These are phyloP conservation scores for Phaeoacremonium minimum DNA, from an alignment of 2,329 filamentous ascomycete genomes.

Conservation along the genomic window DNA sequence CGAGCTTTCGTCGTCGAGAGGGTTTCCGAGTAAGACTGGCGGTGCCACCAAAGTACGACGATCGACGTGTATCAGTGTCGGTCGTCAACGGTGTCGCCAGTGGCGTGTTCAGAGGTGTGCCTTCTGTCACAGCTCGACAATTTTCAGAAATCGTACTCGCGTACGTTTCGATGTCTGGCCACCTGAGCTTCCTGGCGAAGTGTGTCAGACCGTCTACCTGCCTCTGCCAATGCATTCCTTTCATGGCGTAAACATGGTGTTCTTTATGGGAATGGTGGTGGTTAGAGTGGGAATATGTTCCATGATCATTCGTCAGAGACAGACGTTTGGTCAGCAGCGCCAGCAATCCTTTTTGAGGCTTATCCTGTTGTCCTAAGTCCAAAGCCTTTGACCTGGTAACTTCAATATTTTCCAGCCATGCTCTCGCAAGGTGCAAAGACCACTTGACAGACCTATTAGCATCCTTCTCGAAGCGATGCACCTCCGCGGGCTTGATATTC, in stretches of 20 bases:
- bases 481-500: conserved; percentile 48
- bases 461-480: conserved; percentile 57
- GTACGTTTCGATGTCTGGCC: conserved; percentile 56
- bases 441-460: conserved; percentile 61
- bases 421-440: conserved; percentile 60
- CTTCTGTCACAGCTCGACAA: conserved; percentile 35
- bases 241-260: conserved; percentile 42
- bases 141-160: conserved; percentile 44
- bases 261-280: conserved; percentile 30
- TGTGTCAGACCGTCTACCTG: conserved; percentile 60
- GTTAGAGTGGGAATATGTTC: conserved; percentile 14
- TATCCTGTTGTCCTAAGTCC: conserved; percentile 13
- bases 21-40: conserved; percentile 22
- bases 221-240: conserved; percentile 50
- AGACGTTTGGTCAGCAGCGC: conserved; percentile 53
- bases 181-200: conserved; percentile 58
- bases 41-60: conserved; percentile 41
- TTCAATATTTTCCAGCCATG: conserved; percentile 65
- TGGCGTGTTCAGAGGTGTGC: conserved; percentile 34
- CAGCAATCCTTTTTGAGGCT: conserved; percentile 42
- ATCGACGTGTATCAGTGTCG: conserved; percentile 27
- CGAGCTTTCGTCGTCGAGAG: conserved; percentile 47
- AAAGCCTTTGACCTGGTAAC: conserved; percentile 40
- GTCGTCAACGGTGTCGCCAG: conserved; percentile 27
- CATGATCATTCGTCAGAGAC: conserved; percentile 32